Conservation (phyloP, 176 grass and related monocot species). For the Urochloa ruziziensis region DNA sequence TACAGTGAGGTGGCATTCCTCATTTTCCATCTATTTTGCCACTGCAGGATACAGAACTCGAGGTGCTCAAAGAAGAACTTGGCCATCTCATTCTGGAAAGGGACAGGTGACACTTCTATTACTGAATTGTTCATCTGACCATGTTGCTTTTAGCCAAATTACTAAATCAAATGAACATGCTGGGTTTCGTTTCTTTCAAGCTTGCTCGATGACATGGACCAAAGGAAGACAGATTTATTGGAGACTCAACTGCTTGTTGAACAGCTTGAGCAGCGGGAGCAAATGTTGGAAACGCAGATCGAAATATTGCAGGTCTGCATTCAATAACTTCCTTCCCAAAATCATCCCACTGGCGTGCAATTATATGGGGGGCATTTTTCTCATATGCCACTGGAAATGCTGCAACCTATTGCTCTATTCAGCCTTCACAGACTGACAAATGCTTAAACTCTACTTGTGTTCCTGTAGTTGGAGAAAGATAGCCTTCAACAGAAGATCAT, state of each 20-base stretch:
- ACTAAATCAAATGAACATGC: neutral
- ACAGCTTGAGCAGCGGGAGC: slow-evolving; percentile 68
- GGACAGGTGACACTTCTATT: slow-evolving; percentile 44
- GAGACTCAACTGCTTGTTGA: slow-evolving; percentile 60
- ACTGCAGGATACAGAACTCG: slow-evolving; percentile 63
- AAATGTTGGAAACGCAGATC: slow-evolving; percentile 64
- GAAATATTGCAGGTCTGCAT: slow-evolving; percentile 62
- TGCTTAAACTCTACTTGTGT: neutral
- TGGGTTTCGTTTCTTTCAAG: slow-evolving; percentile 37
- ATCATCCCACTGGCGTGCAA: neutral
- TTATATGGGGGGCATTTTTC: neutral
- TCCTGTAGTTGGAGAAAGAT: slow-evolving; percentile 65
- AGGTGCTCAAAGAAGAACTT: slow-evolving; percentile 50
- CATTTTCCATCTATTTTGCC: slow-evolving; percentile 24
- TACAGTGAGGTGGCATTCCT: neutral
- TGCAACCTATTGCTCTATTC: neutral
- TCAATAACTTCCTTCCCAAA: neutral
- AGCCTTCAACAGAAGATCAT: slow-evolving; percentile 66
- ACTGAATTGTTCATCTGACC: neutral
- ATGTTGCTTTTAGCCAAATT: neutral
- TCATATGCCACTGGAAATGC: neutral
- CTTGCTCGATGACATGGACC: slow-evolving; percentile 72
- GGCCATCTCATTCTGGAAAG: slow-evolving; percentile 60
- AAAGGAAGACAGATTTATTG: slow-evolving; percentile 53
- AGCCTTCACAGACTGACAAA: neutral